Percentiles rank a stretch among this genome's conserved stretches.
phyloP scores from a whole-genome alignment of 2,329 filamentous ascomycete species.

The Zasmidium angulare region DNA sequence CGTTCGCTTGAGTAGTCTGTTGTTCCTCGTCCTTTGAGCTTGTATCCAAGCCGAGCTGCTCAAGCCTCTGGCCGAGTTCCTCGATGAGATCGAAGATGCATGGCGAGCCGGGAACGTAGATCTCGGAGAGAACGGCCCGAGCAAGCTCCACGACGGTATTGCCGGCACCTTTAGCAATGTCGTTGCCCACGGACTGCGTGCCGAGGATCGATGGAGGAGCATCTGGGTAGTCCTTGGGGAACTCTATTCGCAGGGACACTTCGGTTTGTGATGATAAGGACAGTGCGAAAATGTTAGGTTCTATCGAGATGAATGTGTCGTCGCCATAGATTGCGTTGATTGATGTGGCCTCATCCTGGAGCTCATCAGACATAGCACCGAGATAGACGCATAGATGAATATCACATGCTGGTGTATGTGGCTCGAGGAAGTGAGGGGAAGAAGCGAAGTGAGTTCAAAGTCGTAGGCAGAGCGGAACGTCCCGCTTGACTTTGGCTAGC shows the following conservation, averaged over 20 bases:
- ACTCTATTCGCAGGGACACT: conserved; percentile 59
- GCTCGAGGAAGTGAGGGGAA: not conserved
- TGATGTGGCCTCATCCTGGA: conserved; percentile 73
- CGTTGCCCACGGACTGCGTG: conserved; percentile 72
- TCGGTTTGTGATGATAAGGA: conserved; percentile 64
- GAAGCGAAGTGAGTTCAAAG: not conserved
- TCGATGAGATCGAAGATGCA: conserved; percentile 93
- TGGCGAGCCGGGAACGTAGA: conserved; percentile 72
- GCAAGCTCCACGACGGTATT: conserved; percentile 69
- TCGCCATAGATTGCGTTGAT: conserved; percentile 83
- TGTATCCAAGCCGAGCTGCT: conserved; percentile 31
- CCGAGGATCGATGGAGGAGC: conserved; percentile 71
- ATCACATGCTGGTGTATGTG: not conserved
- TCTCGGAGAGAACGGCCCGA: conserved; percentile 62
- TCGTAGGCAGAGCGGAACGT: not conserved
- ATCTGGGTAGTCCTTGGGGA: conserved; percentile 73
- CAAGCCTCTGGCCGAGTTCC: conserved; percentile 39
- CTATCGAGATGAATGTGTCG: conserved; percentile 52
- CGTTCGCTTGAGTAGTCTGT: conserved; percentile 32
- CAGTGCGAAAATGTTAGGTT: conserved; percentile 56
- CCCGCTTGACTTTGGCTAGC: not conserved
- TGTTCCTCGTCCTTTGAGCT: conserved; percentile 27
- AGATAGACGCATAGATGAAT: not conserved
- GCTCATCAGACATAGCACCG: conserved; percentile 39
- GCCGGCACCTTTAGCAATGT: conserved; percentile 68